Base-by-base conservation (phyloP, 2,329 filamentous ascomycete species). In the Ophiostoma pallidulum region DNA sequence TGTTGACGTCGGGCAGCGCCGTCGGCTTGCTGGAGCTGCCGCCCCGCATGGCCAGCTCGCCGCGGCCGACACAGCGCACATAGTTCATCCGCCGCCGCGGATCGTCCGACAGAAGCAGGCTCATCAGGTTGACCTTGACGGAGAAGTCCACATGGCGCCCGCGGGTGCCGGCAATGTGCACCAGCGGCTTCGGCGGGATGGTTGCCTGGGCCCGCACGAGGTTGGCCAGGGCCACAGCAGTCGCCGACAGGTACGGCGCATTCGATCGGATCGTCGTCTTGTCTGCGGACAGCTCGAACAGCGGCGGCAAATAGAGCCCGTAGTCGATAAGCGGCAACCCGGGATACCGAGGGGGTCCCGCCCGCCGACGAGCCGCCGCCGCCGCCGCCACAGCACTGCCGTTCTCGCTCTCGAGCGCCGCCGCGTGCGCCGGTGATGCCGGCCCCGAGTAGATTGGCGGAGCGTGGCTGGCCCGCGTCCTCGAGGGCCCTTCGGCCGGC, bases 61-160 rank as follows among this genome's bases (percentile, higher is more conserved):
- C 72, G 16, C 60, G 58, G 0, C 62, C 63, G 10, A 77, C 71
- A 49, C 72, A 70, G 19, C 73, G 70, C 38, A 77, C 64, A 58
- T 78, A 78, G 56, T 78, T 72, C 58, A 75, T 67, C 22, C 72
- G 66, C 31, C 63, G 55, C 20, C 57, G 58, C 8, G 65, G 58
- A 46, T 72, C 66, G 3, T 73, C 69, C 0, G 73, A 66, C 2
- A 77, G 65, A 5, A 79, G 63, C 10, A 78, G 62, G 41, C 61
- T 65, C 70, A 78, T 73, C 16, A 77, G 62, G 57, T 78, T 78
- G 36, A 78, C 61, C 56, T 69, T 71, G 50, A 78, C 59, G 48
- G 70, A 66, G 54, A 79, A 78, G 58, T 78, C 74, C 28, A 71
- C 55, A 52, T 57, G 62, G 49, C 61, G 58, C n/a, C 64, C 62